A percentile compares a stretch with the other conserved stretches of the same genome.
Conservation (phyloP, 2,329 filamentous ascomycete species). For the Fusarium sp. region DNA sequence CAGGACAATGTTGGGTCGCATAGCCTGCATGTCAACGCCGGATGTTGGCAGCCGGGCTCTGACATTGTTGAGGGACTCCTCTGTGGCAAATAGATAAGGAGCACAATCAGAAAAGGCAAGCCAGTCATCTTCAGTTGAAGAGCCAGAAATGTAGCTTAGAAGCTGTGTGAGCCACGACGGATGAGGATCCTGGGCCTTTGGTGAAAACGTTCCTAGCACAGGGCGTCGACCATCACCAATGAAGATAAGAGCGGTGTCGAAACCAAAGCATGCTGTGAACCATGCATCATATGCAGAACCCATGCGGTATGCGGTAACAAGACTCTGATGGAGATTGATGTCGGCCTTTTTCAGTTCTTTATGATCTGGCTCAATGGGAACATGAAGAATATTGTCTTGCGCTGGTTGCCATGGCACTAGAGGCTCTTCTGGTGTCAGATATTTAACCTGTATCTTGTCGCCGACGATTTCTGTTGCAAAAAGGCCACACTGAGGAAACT, state of each 20-base stretch:
- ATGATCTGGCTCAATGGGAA: constrained; percentile 69
- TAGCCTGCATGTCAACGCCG: constrained; percentile 74
- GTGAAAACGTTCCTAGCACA: constrained; percentile 70
- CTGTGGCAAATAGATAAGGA: constrained; percentile 79
- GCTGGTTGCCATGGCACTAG: constrained; percentile 56
- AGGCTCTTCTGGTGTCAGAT: constrained; percentile 56
- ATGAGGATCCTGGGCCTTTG: constrained; percentile 50
- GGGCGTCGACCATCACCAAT: constrained; percentile 71
- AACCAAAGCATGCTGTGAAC: constrained; percentile 77
- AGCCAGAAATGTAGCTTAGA: constrained; percentile 50
- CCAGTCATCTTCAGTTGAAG: constrained; percentile 55
- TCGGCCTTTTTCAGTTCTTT: constrained; percentile 61
- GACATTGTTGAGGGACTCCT: constrained; percentile 77
- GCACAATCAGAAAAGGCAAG: constrained; percentile 82
- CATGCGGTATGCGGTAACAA: constrained; percentile 73
- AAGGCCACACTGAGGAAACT: constrained; percentile 71
- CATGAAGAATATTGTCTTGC: constrained; percentile 59
- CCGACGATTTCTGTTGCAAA: constrained; percentile 70
- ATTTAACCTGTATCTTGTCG: constrained; percentile 59
- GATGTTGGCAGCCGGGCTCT: constrained; percentile 65
- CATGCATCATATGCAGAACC: constrained; percentile 70
- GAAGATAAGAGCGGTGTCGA: constrained; percentile 71
- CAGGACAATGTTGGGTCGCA: constrained; percentile 80
- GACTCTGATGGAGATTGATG: constrained; percentile 71
- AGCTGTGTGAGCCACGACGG: constrained; percentile 56